These are phyloP conservation scores for Sordariomycetes sp. DNA, from an alignment of 2,329 filamentous ascomycete genomes.

Conservation along the genomic window DNA sequence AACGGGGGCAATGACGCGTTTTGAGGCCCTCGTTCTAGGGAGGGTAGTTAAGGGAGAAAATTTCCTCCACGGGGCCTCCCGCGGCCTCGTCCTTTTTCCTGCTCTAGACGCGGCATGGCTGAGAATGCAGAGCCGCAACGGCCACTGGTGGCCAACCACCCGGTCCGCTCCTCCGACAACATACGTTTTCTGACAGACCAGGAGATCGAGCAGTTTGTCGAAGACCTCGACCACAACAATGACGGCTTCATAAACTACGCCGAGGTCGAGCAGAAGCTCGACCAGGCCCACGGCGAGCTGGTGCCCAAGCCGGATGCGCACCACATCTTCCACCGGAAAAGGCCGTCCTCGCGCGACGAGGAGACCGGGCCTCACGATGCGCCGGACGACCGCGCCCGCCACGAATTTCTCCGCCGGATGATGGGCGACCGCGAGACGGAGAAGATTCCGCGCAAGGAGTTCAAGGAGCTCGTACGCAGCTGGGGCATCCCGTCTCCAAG, in stretches of 20 bases:
- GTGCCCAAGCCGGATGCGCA: slow-evolving; percentile 28
- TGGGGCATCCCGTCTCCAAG: slow-evolving; percentile 38
- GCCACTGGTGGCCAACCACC: slow-evolving; percentile 13
- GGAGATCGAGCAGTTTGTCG: slow-evolving; percentile 40
- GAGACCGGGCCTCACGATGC: slow-evolving; percentile 22
- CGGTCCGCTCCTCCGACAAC: slow-evolving; percentile 13
- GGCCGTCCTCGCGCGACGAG: slow-evolving; percentile 25
- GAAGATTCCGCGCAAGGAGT: slow-evolving; percentile 33
- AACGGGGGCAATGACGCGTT: too few species aligned
- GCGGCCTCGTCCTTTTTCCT: too few species aligned
- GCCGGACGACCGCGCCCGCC: slow-evolving; percentile 27
- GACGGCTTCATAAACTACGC: slow-evolving; percentile 40
- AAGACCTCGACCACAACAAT: slow-evolving; percentile 38
- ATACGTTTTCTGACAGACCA: slow-evolving; percentile 27
- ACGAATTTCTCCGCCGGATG: slow-evolving; percentile 35
- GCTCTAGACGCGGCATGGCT: background rate
- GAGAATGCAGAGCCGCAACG: background rate
- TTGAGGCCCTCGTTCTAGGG: too few species aligned
- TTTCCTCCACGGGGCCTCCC: too few species aligned
- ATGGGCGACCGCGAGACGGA: slow-evolving; percentile 32
- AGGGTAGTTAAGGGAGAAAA: too few species aligned
- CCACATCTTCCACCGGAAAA: background rate
- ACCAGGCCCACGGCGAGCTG: slow-evolving; percentile 39
- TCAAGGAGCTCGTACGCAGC: slow-evolving; percentile 27
- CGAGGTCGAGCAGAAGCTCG: slow-evolving; percentile 41